Base-by-base conservation (phyloP, 345 rosid genomes). In the Leavenworthia alabamica region DNA sequence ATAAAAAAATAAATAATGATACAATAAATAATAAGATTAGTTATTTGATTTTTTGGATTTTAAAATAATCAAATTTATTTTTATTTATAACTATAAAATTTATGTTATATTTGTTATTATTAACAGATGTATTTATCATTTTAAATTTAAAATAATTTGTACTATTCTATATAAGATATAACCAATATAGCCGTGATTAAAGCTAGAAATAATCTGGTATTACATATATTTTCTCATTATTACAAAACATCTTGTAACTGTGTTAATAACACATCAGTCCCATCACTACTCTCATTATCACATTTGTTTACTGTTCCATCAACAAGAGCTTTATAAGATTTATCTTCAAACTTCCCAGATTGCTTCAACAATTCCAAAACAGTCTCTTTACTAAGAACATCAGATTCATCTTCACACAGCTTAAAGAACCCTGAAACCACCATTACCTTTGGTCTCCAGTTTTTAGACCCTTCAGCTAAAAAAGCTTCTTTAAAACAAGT, bases 391-490 rank as follows among this genome's bases (percentile, higher is more conserved):
- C 81, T 74, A 73, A 54, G 45, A 32, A 15, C 50, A 57, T 86
- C 83, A 42, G 62, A 78, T 69, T 76, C 88, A 69, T 80, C 95
- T 40, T 82, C 80, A 23, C 98, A 91, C 3, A 81, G 84, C 56
- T 73, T 76, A 23, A 80, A 73, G 78, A 84, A 84, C 68, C 77
- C 57, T 7, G 77, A 48, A 20, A 90, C 24, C 62, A 57, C 72
- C 70, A 61, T 42, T 50, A 83, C 83, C 67, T 80, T 86, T 6
- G 92, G 92, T 80, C 80, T 84, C 97, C 95, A 90, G 46, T 73
- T 79, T 71, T 37, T 78, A 12, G 82, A 78, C 46, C 82, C 80
- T 13, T 75, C 75, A 3, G 76, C 75, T 5, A 69, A 61, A 72
- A 90, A 81, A 51, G 95, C 92, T 73, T 80, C 77, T 78, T 74